Conservation (phyloP, 2,329 filamentous ascomycete species). For the Trichoderma sp. region DNA sequence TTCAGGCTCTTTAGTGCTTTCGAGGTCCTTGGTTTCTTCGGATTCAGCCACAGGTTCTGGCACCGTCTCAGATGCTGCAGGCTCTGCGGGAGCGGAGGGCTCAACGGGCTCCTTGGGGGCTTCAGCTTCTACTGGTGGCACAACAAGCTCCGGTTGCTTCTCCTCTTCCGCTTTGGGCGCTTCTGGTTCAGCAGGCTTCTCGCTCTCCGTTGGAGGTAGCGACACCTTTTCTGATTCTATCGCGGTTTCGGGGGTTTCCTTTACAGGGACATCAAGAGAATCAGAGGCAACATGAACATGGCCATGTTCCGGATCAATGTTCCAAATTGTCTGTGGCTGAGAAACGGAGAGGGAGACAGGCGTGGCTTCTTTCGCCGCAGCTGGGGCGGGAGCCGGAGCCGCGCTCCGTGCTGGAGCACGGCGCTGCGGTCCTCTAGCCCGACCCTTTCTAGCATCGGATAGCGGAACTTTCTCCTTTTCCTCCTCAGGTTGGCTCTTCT, state of each 20-base stretch:
- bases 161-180: not conserved
- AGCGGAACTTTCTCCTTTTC: constrained; percentile 75
- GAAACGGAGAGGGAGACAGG: constrained; percentile 35
- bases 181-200: constrained; percentile 11
- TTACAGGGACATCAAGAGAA: constrained; percentile 12
- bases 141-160: not conserved
- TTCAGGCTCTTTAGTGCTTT: not conserved
- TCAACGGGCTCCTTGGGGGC: not conserved
- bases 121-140: not conserved
- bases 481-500: constrained; percentile 53
- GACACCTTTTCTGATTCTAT: not conserved
- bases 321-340: constrained; percentile 48
- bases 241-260: constrained; percentile 1
- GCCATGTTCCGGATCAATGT: constrained; percentile 51
- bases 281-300: constrained; percentile 32
- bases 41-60: not conserved
- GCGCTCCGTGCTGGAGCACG: constrained; percentile 60
- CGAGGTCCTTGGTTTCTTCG: not conserved
- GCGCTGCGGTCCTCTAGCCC: constrained; percentile 82
- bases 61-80: not conserved
- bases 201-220: not conserved
- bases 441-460: constrained; percentile 81
- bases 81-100: not conserved
- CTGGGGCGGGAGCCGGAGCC: constrained; percentile 34
- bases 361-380: constrained; percentile 21